Base-by-base conservation (phyloP, 192 early-diverging fungal genomes). In the Oehlia diaphana region DNA sequence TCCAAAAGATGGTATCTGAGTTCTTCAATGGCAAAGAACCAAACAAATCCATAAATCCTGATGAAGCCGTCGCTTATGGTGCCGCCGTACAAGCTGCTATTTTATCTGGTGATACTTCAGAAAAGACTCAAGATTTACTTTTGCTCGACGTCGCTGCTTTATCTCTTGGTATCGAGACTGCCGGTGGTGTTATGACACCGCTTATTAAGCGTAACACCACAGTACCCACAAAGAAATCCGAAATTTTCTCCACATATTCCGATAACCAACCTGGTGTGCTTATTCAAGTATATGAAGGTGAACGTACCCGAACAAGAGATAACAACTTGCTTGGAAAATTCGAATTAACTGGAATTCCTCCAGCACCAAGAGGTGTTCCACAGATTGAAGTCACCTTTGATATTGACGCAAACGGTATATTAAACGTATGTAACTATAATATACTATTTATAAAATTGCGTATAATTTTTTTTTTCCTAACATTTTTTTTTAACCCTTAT, bases 11-110 rank as follows among this genome's bases (percentile, higher is more conserved):
- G 83, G 91, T 97, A 82, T 92, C 93, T 7, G 96, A 98, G 89
- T 97, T 92, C 86, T 99, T 99, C 88, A 94, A 95, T 91, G 97
- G 97, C 84, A 99, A 99, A 92, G 96, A 99, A 88, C 95, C 94
- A 82, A 97, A 97, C 95, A 97, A 96, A 94, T 95, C 53, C 53
- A 58, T 58, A 16, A 58, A 58, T 58, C 53, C 53, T 58, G 53
- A 58, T 21, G 53, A 58, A 87, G 97, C 97, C 76, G 97, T 98
- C 79, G 97, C 97, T 81, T 99, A 97, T 85, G 97, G 97, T 87
- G 97, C 97, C 76, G 96, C 97, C 79, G 96, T 99, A 82, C 96
- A 99, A 89, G 97, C 96, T 76, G 96, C 96, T 77, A 96, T 99
- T 82, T 91, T 98, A 82, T 93, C 96, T 73, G 96, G 96, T 79